Conservation (phyloP, 805 yeast genomes). For the Monosporozyma siamensis region DNA sequence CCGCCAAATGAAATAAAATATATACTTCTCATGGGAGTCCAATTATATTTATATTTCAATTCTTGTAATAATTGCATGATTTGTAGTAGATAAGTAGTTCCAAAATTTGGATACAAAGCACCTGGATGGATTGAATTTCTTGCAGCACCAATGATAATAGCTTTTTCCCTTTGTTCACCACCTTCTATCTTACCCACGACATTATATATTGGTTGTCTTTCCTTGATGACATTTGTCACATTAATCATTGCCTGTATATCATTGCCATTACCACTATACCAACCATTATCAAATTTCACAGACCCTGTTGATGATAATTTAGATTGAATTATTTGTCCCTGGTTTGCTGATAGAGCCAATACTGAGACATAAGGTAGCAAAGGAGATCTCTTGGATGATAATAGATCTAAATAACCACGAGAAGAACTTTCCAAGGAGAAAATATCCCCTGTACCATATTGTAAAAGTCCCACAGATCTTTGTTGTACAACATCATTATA, state of each 20-base stretch:
- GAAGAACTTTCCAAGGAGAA: slow-evolving; percentile 57
- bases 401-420: slow-evolving; percentile 35
- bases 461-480: slow-evolving; percentile 45
- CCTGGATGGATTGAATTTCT: slow-evolving; percentile 72
- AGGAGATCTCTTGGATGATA: slow-evolving; percentile 37
- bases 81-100: slow-evolving; percentile 62
- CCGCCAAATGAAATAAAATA: slow-evolving; percentile 80
- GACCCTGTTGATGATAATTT: slow-evolving; percentile 18
- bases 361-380: slow-evolving; percentile 63
- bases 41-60: slow-evolving; percentile 49
- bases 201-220: slow-evolving; percentile 63
- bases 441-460: slow-evolving; percentile 64
- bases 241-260: slow-evolving; percentile 20
- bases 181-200: slow-evolving; percentile 73
- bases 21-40: slow-evolving; percentile 79
- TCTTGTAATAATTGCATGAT: slow-evolving; percentile 58
- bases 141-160: slow-evolving; percentile 68
- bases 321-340: slow-evolving; percentile 38
- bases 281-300: slow-evolving; percentile 11
- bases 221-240: slow-evolving; percentile 36
- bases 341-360: slow-evolving; percentile 64
- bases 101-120: slow-evolving; percentile 57
- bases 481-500: slow-evolving; percentile 26
- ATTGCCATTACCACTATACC: slow-evolving; percentile 12
- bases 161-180: slow-evolving; percentile 61